A percentile compares a stretch with the other conserved stretches of the same genome.
Conservation (phyloP, 2,329 filamentous ascomycete species). For the Penicillium sp. region DNA sequence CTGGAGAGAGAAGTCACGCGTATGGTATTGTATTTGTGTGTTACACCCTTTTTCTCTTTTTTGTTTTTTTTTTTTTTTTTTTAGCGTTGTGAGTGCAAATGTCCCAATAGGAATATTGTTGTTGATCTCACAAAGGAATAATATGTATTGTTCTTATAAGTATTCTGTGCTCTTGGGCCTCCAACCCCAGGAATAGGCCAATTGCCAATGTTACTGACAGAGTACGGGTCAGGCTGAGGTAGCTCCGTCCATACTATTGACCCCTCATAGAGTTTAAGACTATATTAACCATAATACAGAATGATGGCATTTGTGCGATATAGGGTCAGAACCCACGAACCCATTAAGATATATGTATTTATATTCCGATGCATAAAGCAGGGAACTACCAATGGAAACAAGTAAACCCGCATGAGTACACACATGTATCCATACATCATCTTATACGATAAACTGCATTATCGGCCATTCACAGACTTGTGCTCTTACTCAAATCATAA, state of each 20-base stretch:
- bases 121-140: neutral
- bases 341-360: neutral
- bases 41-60: conserved; percentile 4
- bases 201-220: neutral
- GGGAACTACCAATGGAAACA: conserved; percentile 7
- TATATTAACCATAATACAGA: neutral
- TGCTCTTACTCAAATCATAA: neutral
- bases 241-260: conserved; percentile 1
- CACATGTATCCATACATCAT: neutral
- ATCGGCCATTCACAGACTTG: neutral
- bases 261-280: conserved; percentile 1
- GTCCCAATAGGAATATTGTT: neutral
- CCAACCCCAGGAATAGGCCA: neutral
- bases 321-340: neutral
- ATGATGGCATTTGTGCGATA: conserved; percentile 1
- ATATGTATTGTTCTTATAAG: neutral
- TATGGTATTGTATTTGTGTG: conserved; percentile 12
- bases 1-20: conserved; percentile 10
- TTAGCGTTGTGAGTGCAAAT: neutral
- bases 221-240: conserved; percentile 10
- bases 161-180: neutral
- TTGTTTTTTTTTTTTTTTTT: neutral
- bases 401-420: neutral
- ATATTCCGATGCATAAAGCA: neutral
- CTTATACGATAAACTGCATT: neutral